Evolutionary conservation across 2,329 filamentous ascomycete genomes (phyloP).

Genomic region (Tolypocladium cylindrosporum): DNA sequence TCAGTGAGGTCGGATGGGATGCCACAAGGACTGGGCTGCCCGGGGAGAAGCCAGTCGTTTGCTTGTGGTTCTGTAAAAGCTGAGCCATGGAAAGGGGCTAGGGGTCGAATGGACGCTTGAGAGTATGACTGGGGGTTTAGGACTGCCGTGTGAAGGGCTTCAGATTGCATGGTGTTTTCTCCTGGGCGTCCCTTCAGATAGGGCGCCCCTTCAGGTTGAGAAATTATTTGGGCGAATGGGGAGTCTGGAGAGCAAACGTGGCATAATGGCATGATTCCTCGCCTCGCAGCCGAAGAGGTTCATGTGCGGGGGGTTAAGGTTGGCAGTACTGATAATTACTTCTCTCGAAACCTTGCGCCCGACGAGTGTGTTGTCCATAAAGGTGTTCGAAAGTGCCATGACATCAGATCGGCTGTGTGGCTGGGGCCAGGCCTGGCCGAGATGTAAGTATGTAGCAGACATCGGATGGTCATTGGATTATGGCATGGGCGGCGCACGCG

Average conservation of each 20-base stretch:
- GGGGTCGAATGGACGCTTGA: neutral
- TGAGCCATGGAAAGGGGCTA: constrained; percentile 13
- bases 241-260: neutral
- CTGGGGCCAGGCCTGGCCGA: neutral
- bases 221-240: neutral
- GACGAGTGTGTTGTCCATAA: neutral
- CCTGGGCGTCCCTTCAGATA: neutral
- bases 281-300: neutral
- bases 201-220: neutral
- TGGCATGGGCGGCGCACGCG: neutral
- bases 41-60: constrained; percentile 45
- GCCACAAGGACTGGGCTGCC: constrained; percentile 33
- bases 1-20: constrained; percentile 52
- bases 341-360: neutral
- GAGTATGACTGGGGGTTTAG: neutral
- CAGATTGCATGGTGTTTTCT: neutral
- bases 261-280: neutral
- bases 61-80: constrained; percentile 48
- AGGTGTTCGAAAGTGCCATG: neutral
- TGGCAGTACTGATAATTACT: neutral
- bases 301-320: neutral
- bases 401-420: neutral
- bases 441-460: neutral
- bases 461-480: neutral
- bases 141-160: neutral